These are phyloP conservation scores for Naganishia vishniacii DNA, from an alignment of 768 basidiomycete species.

Conservation along the genomic window DNA sequence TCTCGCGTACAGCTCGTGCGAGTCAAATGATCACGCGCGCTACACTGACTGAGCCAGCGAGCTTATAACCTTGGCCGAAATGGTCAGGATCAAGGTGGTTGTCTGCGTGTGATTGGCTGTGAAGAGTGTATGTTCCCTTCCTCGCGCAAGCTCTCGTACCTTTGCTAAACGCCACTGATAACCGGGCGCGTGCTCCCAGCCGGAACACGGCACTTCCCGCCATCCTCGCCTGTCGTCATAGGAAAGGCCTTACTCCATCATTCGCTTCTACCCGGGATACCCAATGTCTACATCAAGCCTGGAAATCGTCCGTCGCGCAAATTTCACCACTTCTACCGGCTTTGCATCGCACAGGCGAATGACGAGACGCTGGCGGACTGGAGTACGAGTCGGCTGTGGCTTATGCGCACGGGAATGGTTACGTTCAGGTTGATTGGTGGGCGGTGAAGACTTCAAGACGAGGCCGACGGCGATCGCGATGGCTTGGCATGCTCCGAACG, in stretches of 20 bases:
- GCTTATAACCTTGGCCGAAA: too few species aligned
- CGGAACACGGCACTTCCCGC: slow-evolving; percentile 81
- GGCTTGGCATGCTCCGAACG: slow-evolving; percentile 11
- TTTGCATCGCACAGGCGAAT: slow-evolving; percentile 64
- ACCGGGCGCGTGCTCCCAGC: too few species aligned
- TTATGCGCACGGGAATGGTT: slow-evolving; percentile 87
- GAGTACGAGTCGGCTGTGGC: slow-evolving; percentile 81
- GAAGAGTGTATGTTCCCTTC: too few species aligned
- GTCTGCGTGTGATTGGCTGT: too few species aligned
- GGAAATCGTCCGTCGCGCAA: slow-evolving; percentile 63
- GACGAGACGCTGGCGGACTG: slow-evolving; percentile 79
- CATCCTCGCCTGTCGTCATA: slow-evolving; percentile 76
- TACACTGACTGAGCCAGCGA: too few species aligned
- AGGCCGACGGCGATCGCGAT: background rate
- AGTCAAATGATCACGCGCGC: slow-evolving; percentile 54
- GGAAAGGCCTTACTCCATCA: slow-evolving; percentile 66
- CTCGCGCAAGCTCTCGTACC: too few species aligned
- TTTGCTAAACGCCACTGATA: too few species aligned
- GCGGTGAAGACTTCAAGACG: slow-evolving; percentile 62
- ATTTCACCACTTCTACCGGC: slow-evolving; percentile 76
- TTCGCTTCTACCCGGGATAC: slow-evolving; percentile 52
- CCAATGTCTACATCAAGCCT: slow-evolving; percentile 44
- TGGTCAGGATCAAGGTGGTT: slow-evolving; percentile 36
- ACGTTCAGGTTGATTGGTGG: slow-evolving; percentile 72
- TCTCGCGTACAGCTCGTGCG: slow-evolving; percentile 66